Evolutionary conservation across 352 stramenopile genomes (phyloP).

Genomic region (Peronospora destructor): DNA sequence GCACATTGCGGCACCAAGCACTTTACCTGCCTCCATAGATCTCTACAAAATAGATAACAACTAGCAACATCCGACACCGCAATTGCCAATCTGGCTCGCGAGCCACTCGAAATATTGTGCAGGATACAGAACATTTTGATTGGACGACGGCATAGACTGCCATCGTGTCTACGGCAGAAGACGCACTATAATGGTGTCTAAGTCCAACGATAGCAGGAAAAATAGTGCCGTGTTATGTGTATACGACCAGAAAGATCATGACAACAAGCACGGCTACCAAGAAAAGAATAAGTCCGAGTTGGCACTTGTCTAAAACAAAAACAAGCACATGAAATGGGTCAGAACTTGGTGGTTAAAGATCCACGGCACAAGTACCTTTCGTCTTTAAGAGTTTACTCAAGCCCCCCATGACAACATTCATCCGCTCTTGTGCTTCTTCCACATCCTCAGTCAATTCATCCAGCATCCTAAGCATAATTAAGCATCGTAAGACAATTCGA

Average conservation of each 20-base stretch:
- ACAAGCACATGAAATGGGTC: slow-evolving; percentile 1
- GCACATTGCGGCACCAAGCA: background rate
- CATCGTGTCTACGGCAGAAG: slow-evolving; percentile 13
- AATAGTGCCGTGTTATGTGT: slow-evolving; percentile 41
- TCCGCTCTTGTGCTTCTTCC: slow-evolving; percentile 66
- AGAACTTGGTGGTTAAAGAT: background rate
- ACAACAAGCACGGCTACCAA: slow-evolving; percentile 55
- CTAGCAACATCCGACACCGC: slow-evolving; percentile 14
- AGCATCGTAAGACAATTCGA: background rate
- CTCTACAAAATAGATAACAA: slow-evolving; percentile 19
- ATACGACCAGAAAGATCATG: slow-evolving; percentile 81
- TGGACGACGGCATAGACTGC: slow-evolving; percentile 2
- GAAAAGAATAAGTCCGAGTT: slow-evolving; percentile 70
- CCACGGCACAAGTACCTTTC: slow-evolving; percentile 42
- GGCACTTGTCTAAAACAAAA: slow-evolving; percentile 52
- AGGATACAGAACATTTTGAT: slow-evolving; percentile 24
- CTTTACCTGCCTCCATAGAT: slow-evolving; percentile 14
- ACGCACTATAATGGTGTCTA: background rate
- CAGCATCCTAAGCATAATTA: slow-evolving; percentile 46
- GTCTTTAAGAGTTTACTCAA: slow-evolving; percentile 77
- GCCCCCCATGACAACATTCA: slow-evolving; percentile 77
- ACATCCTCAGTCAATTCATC: slow-evolving; percentile 66
- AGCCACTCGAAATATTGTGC: slow-evolving; percentile 2
- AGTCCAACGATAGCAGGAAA: background rate
- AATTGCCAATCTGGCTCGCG: slow-evolving; percentile 8